Evolutionary conservation across 2,329 filamentous ascomycete species (phyloP).

Genomic region (Trematosphaeria pertusa): DNA sequence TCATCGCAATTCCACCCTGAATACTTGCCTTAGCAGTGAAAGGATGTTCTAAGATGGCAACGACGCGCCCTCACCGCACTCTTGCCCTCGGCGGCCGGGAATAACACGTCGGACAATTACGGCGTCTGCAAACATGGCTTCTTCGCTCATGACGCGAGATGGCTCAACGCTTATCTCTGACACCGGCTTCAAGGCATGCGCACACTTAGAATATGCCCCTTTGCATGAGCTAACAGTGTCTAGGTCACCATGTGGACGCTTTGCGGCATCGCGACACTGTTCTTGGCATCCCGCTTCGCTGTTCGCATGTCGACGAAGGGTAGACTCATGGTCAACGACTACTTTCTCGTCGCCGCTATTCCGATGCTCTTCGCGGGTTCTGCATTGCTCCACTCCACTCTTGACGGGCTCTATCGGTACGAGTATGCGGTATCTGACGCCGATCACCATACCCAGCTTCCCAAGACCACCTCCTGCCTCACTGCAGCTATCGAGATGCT

Average conservation of each 20-base stretch:
- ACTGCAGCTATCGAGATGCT: constrained; percentile 24
- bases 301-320: constrained; percentile 22
- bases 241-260: constrained; percentile 14
- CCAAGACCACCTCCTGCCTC: constrained; percentile 8
- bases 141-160: not conserved
- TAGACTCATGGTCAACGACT: constrained; percentile 25
- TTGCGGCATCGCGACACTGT: constrained; percentile 7
- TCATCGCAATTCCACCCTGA: too few relatives aligned
- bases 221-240: not conserved
- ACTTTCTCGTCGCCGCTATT: constrained; percentile 21
- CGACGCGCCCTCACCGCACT: too few relatives aligned
- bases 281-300: constrained; percentile 20
- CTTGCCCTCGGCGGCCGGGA: too few relatives aligned
- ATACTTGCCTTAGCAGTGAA: too few relatives aligned
- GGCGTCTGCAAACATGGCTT: too few relatives aligned
- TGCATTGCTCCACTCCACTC: constrained; percentile 18
- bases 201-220: not conserved
- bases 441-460: not conserved
- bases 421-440: not conserved
- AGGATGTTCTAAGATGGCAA: too few relatives aligned
- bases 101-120: too few relatives aligned
- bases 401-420: constrained; percentile 10
- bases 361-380: constrained; percentile 15
- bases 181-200: not conserved
- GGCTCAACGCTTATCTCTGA: not conserved